Conservation (phyloP, 2,329 filamentous ascomycete species). For the Colletotrichum sp. region DNA sequence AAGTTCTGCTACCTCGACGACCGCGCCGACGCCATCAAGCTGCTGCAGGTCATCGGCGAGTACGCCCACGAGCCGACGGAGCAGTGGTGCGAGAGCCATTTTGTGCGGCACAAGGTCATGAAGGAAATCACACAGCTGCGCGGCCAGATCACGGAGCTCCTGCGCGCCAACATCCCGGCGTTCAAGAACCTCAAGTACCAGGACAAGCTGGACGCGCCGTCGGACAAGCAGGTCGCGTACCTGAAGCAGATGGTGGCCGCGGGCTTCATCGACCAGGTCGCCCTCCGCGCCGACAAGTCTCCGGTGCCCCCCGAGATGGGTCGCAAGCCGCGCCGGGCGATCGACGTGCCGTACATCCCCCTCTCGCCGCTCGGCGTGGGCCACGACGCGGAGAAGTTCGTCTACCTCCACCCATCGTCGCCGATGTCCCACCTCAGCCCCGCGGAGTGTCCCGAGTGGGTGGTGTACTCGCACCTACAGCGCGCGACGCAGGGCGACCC, state of each 20-base stretch:
- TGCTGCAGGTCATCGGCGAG: slow-evolving; percentile 86
- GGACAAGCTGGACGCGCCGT: slow-evolving; percentile 63
- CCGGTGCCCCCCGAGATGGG: slow-evolving; percentile 71
- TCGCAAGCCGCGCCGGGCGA: slow-evolving; percentile 80
- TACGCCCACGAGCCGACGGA: slow-evolving; percentile 78
- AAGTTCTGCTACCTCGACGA: slow-evolving; percentile 84
- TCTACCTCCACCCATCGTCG: slow-evolving; percentile 89
- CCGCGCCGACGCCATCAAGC: slow-evolving; percentile 86
- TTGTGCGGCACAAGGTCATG: slow-evolving; percentile 86
- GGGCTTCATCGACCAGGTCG: slow-evolving; percentile 93
- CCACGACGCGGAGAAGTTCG: slow-evolving; percentile 63
- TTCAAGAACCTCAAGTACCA: slow-evolving; percentile 63
- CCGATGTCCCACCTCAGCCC: slow-evolving; percentile 73
- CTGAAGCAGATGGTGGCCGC: slow-evolving; percentile 91
- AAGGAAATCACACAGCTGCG: slow-evolving; percentile 86
- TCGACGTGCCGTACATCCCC: slow-evolving; percentile 90
- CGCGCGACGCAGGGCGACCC: slow-evolving; percentile 59
- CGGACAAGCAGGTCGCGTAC: slow-evolving; percentile 73
- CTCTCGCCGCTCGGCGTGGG: slow-evolving; percentile 70
- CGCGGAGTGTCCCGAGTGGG: slow-evolving; percentile 82
- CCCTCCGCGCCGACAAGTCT: slow-evolving; percentile 87
- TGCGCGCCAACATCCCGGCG: slow-evolving; percentile 74
- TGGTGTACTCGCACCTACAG: slow-evolving; percentile 88
- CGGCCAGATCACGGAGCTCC: slow-evolving; percentile 80
- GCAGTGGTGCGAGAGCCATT: slow-evolving; percentile 80